Conservation (phyloP, 371 early-diverging fungal species). For the Saksenaea oblongispora region DNA sequence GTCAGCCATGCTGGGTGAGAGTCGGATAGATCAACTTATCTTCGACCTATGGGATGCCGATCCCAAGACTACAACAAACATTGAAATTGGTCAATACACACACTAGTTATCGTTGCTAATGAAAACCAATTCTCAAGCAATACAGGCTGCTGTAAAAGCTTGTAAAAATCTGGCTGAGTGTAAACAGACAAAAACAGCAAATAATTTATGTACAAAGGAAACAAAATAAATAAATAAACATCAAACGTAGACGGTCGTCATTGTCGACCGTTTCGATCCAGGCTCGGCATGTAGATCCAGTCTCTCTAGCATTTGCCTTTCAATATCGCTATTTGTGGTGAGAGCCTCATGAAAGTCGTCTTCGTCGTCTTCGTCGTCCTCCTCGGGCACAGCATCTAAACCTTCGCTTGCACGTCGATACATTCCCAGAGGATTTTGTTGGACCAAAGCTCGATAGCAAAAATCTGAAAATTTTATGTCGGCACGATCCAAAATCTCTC, state of each 20-base stretch:
- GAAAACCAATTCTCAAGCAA: no score
- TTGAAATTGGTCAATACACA: no score
- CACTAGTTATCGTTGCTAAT: no score
- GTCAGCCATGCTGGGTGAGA: no score
- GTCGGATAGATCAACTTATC: no score
- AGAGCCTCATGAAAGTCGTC: constrained; percentile 20
- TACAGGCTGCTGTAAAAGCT: no score
- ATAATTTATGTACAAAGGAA: not conserved
- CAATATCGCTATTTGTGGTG: constrained; percentile 6
- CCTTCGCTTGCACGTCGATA: constrained; percentile 29
- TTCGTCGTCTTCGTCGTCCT: constrained; percentile 25
- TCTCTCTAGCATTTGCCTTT: not conserved
- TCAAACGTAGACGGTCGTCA: constrained; percentile 1
- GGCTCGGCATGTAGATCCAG: not conserved
- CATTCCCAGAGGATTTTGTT: constrained; percentile 10
- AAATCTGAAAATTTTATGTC: constrained; percentile 38
- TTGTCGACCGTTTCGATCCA: not conserved
- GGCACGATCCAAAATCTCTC: constrained; percentile 28
- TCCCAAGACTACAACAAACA: no score
- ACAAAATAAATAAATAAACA: not conserved
- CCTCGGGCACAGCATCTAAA: constrained; percentile 34
- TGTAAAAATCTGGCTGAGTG: not conserved
- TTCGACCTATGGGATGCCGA: no score
- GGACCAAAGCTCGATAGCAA: constrained; percentile 29
- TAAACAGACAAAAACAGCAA: not conserved